These are phyloP conservation scores for Monosporascus sp. DNA, from an alignment of 2,329 filamentous ascomycete genomes.

Conservation along the genomic window DNA sequence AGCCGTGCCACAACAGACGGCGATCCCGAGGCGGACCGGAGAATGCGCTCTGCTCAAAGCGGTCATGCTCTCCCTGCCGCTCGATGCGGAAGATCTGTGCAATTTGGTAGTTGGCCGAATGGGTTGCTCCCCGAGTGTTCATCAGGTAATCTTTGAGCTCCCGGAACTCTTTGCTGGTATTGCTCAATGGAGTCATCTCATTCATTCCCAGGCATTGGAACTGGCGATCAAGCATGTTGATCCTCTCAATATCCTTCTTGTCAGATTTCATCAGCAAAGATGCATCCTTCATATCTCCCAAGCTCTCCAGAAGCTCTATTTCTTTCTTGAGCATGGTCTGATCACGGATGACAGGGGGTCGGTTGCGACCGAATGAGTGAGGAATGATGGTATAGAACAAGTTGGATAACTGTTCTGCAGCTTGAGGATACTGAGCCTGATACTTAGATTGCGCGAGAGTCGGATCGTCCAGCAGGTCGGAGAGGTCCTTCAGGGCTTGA, in stretches of 20 bases:
- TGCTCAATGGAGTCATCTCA: conserved; percentile 69
- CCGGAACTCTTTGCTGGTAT: conserved; percentile 55
- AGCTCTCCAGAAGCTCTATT: conserved; percentile 71
- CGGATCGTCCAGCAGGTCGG: conserved; percentile 57
- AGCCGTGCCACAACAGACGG: conserved; percentile 83
- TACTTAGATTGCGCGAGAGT: conserved; percentile 41
- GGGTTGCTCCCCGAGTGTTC: conserved; percentile 63
- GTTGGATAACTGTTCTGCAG: conserved; percentile 65
- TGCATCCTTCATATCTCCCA: conserved; percentile 82
- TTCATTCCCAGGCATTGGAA: conserved; percentile 67
- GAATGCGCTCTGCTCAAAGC: conserved; percentile 57
- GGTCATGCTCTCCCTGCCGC: conserved; percentile 64
- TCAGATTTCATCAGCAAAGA: conserved; percentile 70
- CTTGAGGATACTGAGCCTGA: conserved; percentile 29
- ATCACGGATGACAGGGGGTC: conserved; percentile 63
- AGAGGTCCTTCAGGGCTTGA: conserved; percentile 69
- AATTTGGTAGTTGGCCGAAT: conserved; percentile 55
- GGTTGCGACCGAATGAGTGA: conserved; percentile 66
- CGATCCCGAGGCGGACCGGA: conserved; percentile 53
- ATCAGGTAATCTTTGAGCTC: conserved; percentile 63
- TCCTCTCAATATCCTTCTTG: conserved; percentile 40
- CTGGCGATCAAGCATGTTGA: conserved; percentile 67
- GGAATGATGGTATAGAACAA: conserved; percentile 78
- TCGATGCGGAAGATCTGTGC: conserved; percentile 80
- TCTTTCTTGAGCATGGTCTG: conserved; percentile 63